A percentile compares a stretch with the other conserved stretches of the same genome.
Conservation (phyloP, 768 basidiomycete species). For the Boletus rex-veris region DNA sequence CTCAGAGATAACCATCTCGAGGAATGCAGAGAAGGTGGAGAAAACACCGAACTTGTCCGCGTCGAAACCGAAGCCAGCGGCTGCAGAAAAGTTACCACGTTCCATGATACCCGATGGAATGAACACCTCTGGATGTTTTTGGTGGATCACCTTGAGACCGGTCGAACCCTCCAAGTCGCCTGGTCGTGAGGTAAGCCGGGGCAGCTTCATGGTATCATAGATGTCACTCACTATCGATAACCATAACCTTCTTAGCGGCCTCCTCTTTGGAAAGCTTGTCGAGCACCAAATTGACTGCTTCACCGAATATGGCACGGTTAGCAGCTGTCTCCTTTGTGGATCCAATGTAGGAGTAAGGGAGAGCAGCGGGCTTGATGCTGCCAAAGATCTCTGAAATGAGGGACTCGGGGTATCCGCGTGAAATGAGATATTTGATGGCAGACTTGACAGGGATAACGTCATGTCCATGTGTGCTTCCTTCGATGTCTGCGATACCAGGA, state of each 20-base stretch:
- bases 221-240: slow-evolving; percentile 66
- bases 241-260: slow-evolving; percentile 75
- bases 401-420: slow-evolving; percentile 52
- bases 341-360: slow-evolving; percentile 63
- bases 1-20: slow-evolving; percentile 89
- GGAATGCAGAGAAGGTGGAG: slow-evolving; percentile 88
- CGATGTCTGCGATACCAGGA: slow-evolving; percentile 66
- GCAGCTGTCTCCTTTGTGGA: slow-evolving; percentile 73
- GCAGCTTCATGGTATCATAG: neutral
- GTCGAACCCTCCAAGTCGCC: slow-evolving; percentile 88
- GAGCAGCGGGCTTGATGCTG: slow-evolving; percentile 56
- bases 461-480: slow-evolving; percentile 78
- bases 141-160: slow-evolving; percentile 82
- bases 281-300: slow-evolving; percentile 76
- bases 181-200: slow-evolving; percentile 22
- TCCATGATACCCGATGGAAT: slow-evolving; percentile 86
- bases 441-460: slow-evolving; percentile 82
- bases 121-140: slow-evolving; percentile 88
- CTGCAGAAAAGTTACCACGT: slow-evolving; percentile 78
- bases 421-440: slow-evolving; percentile 69
- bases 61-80: slow-evolving; percentile 85
- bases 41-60: slow-evolving; percentile 82
- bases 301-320: slow-evolving; percentile 81
- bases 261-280: slow-evolving; percentile 75
- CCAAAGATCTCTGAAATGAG: slow-evolving; percentile 52